These are phyloP conservation scores for Mrakia frigida DNA, from an alignment of 768 basidiomycete species.

Conservation along the genomic window DNA sequence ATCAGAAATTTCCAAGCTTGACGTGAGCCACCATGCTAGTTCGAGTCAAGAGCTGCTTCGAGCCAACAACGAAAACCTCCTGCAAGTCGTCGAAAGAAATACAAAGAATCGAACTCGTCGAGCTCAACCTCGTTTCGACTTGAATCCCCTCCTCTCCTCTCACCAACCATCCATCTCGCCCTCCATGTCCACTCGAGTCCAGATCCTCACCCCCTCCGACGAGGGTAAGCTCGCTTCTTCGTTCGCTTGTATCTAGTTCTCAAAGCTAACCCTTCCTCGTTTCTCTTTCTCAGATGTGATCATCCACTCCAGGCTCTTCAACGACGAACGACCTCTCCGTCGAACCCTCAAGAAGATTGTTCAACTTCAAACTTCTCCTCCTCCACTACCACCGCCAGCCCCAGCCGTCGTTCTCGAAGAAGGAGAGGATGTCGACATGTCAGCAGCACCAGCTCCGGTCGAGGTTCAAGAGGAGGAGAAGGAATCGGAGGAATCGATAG, in stretches of 20 bases:
- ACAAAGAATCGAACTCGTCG: neutral
- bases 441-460: neutral
- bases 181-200: neutral
- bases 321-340: conserved; percentile 21
- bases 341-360: conserved; percentile 12
- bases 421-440: conserved; percentile 19
- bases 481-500: neutral
- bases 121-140: neutral
- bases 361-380: neutral
- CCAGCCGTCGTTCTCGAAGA: neutral
- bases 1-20: no score
- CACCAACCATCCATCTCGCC: neutral
- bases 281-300: neutral
- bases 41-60: no score
- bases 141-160: neutral
- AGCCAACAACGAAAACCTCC: no score
- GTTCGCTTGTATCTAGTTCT: neutral
- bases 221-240: neutral
- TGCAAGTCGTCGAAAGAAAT: no score
- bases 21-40: no score
- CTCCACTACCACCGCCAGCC: neutral
- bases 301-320: conserved; percentile 14
- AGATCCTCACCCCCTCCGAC: neutral
- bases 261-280: neutral
- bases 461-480: neutral